Conservation (phyloP, 371 early-diverging fungal species). For the Mortierella sp. region DNA sequence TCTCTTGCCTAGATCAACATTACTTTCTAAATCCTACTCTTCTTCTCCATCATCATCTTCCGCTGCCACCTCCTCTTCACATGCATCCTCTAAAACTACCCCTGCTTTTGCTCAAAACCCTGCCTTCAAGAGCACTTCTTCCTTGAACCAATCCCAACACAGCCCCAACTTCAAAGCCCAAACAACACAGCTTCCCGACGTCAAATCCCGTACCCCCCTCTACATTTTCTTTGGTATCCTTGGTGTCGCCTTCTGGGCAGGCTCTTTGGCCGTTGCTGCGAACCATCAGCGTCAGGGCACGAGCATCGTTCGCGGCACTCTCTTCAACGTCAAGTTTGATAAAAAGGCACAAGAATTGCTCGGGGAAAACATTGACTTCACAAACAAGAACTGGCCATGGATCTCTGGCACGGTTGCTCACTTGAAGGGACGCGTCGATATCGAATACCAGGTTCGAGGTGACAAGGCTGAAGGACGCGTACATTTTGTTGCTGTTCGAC, state of each 20-base stretch:
- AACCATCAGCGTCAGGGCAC: constrained; percentile 77
- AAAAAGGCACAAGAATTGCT: constrained; percentile 64
- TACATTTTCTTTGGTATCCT: constrained; percentile 62
- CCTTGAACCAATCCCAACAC: constrained; percentile 44
- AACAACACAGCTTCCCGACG: constrained; percentile 35
- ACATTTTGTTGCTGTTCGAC: constrained; percentile 49
- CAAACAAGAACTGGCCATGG: constrained; percentile 72
- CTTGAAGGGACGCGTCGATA: constrained; percentile 74
- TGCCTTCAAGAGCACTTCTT: constrained; percentile 34
- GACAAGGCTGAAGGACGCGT: constrained; percentile 54
- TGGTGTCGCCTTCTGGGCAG: constrained; percentile 73
- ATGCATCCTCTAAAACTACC: neutral
- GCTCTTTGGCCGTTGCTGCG: constrained; percentile 67
- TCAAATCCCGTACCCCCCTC: constrained; percentile 56
- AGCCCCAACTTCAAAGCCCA: constrained; percentile 35
- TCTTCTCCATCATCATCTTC: neutral
- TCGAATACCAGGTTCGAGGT: constrained; percentile 70
- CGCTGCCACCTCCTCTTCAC: neutral
- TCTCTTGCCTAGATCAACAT: neutral
- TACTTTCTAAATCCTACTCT: neutral
- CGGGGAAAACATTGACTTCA: constrained; percentile 73
- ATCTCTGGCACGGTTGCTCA: constrained; percentile 76
- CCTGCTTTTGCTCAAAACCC: constrained; percentile 13
- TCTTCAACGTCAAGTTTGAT: constrained; percentile 75
- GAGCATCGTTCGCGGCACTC: constrained; percentile 71